phyloP scores from a whole-genome alignment of 768 basidiomycete genomes.

The Trametes villosa region DNA sequence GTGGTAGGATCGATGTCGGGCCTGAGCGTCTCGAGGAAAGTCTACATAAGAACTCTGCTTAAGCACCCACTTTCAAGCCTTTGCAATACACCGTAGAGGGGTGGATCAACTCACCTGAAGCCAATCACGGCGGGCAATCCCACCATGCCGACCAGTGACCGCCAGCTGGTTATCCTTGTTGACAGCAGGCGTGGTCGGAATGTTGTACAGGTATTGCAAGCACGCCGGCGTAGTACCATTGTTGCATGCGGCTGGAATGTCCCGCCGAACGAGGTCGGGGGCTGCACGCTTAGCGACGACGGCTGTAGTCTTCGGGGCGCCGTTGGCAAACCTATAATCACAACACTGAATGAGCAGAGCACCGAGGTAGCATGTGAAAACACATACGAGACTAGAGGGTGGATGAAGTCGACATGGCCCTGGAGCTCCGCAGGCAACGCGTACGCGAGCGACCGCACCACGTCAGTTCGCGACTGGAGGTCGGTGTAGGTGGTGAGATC shows the following conservation, averaged over 20 bases:
- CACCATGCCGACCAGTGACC: conserved; percentile 36
- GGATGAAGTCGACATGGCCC: conserved; percentile 32
- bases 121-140: conserved; percentile 24
- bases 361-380: background rate
- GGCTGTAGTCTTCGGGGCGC: too few species aligned
- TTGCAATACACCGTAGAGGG: too few species aligned
- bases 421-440: conserved; percentile 31
- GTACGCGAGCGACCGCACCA: conserved; percentile 34
- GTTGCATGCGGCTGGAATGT: conserved; percentile 27
- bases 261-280: conserved; percentile 22
- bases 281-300: background rate
- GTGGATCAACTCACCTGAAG: conserved; percentile 39
- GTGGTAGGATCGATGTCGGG: conserved; percentile 28
- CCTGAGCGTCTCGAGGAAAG: conserved; percentile 26
- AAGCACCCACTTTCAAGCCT: too few species aligned
- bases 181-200: conserved; percentile 23
- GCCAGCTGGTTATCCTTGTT: conserved; percentile 32
- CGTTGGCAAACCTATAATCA: conserved; percentile 28
- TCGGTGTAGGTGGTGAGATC: conserved; percentile 32
- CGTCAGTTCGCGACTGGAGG: conserved; percentile 21
- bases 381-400: conserved; percentile 34
- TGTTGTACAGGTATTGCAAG: conserved; percentile 36
- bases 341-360: too few species aligned
- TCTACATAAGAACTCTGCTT: conserved; percentile 19
- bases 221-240: conserved; percentile 33